Conservation (phyloP, 2,329 filamentous ascomycete species). For the Magnaporthales sp. region DNA sequence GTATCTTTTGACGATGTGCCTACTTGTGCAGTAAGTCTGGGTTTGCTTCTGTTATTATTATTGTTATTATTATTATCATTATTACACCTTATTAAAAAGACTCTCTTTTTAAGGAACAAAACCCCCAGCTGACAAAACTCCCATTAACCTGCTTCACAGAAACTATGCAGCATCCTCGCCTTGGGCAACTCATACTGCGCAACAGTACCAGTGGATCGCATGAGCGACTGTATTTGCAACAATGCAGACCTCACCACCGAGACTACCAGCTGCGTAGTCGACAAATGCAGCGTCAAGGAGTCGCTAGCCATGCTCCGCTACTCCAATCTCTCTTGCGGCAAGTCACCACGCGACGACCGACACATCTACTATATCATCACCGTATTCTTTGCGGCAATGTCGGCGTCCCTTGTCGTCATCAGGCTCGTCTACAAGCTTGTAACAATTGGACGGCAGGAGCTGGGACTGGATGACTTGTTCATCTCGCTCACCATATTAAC, state of each 20-base stretch:
- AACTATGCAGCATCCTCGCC: background rate
- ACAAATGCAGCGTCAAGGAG: constrained; percentile 8
- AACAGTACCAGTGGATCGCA: background rate
- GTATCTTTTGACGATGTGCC: background rate
- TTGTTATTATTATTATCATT: too few relatives aligned
- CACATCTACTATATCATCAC: constrained; percentile 21
- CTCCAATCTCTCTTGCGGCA: constrained; percentile 17
- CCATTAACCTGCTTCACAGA: background rate
- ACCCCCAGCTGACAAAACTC: background rate
- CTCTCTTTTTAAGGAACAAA: too few relatives aligned
- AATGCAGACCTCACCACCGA: background rate
- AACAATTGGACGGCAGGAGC: constrained; percentile 16
- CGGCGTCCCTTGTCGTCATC: constrained; percentile 25
- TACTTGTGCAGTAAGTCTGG: background rate
- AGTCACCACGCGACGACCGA: constrained; percentile 18
- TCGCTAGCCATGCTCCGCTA: constrained; percentile 5
- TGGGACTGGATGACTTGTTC: background rate
- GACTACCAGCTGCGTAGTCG: constrained; percentile 5
- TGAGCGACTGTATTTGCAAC: constrained; percentile 8
- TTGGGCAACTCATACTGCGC: background rate
- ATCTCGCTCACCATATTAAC: background rate
- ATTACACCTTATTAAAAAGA: too few relatives aligned
- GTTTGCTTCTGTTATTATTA: background rate
- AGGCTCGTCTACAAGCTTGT: constrained; percentile 27
- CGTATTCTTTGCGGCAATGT: constrained; percentile 21